A percentile compares a stretch with the other conserved stretches of the same genome.
These are phyloP conservation scores for Porcisia deanei DNA, from an alignment of 208 protist species.

Conservation along the genomic window DNA sequence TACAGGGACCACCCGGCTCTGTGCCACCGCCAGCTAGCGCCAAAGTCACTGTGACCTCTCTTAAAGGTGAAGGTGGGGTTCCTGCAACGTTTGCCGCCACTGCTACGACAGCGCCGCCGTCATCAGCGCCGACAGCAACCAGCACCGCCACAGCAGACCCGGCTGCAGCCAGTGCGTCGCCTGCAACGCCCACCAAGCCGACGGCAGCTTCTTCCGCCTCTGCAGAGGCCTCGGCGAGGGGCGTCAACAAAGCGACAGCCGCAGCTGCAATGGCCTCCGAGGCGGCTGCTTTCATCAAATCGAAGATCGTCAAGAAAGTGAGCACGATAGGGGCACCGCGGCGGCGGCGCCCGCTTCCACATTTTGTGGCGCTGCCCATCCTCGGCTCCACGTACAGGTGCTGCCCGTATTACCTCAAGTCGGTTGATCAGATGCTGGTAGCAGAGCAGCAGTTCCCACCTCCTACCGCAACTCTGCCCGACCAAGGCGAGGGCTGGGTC, in stretches of 20 bases:
- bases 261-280: slow-evolving; percentile 20
- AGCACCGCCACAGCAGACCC: neutral
- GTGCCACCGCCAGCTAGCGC: neutral
- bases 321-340: neutral
- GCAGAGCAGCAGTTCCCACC: slow-evolving; percentile 41
- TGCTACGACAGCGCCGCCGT: neutral
- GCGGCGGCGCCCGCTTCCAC: slow-evolving; percentile 14
- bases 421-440: slow-evolving; percentile 49
- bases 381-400: slow-evolving; percentile 44
- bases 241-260: slow-evolving; percentile 8
- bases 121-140: neutral
- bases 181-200: neutral
- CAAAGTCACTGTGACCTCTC: neutral
- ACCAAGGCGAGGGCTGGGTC: slow-evolving; percentile 23
- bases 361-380: slow-evolving; percentile 54
- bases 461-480: slow-evolving; percentile 25
- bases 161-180: neutral
- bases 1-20: slow-evolving; percentile 13
- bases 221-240: neutral
- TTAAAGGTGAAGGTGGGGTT: neutral
- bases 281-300: slow-evolving; percentile 36
- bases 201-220: neutral
- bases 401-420: slow-evolving; percentile 59
- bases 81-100: neutral
- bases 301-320: slow-evolving; percentile 19